A percentile compares a stretch with the other conserved stretches of the same genome.
Conservation (phyloP, 352 stramenopile species). For the Globisporangium ultimum region DNA sequence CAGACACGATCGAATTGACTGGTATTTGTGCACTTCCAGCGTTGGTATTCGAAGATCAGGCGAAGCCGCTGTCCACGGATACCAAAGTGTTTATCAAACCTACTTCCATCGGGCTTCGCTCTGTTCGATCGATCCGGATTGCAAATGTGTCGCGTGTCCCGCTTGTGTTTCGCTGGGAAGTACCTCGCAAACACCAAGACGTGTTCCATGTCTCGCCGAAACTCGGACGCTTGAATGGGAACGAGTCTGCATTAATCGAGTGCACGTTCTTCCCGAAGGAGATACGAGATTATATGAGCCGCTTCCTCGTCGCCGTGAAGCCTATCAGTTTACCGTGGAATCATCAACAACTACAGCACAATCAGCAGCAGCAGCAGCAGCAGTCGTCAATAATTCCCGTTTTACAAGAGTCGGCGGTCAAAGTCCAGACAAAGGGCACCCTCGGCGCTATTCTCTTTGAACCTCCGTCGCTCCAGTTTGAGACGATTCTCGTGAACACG, state of each 20-base stretch:
- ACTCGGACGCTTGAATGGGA: conserved; percentile 77
- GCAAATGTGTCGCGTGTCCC: conserved; percentile 84
- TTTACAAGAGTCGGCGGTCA: conserved; percentile 60
- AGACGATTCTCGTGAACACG: conserved; percentile 85
- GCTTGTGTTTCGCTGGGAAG: conserved; percentile 78
- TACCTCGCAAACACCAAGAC: conserved; percentile 52
- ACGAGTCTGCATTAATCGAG: conserved; percentile 60
- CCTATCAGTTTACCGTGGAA: conserved; percentile 58
- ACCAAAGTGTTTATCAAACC: conserved; percentile 79
- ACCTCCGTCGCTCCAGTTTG: conserved; percentile 59
- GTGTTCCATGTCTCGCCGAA: conserved; percentile 68
- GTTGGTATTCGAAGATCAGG: conserved; percentile 41
- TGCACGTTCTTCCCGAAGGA: conserved; percentile 81
- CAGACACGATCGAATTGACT: conserved; percentile 52
- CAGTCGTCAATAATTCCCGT: conserved; percentile 24
- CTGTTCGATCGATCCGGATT: conserved; percentile 46
- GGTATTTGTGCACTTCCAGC: conserved; percentile 55
- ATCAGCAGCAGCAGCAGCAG: conserved; percentile 15
- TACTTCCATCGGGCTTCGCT: conserved; percentile 74
- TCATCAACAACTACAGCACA: conserved; percentile 13
- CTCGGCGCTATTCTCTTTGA: conserved; percentile 78
- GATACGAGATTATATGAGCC: conserved; percentile 67
- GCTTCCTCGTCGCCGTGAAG: conserved; percentile 63
- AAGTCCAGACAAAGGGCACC: conserved; percentile 70
- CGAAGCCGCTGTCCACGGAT: conserved; percentile 14